A percentile compares a stretch with the other conserved stretches of the same genome.
Conservation (phyloP, 2,329 filamentous ascomycete genomes). For the Trichoderma gracile region DNA sequence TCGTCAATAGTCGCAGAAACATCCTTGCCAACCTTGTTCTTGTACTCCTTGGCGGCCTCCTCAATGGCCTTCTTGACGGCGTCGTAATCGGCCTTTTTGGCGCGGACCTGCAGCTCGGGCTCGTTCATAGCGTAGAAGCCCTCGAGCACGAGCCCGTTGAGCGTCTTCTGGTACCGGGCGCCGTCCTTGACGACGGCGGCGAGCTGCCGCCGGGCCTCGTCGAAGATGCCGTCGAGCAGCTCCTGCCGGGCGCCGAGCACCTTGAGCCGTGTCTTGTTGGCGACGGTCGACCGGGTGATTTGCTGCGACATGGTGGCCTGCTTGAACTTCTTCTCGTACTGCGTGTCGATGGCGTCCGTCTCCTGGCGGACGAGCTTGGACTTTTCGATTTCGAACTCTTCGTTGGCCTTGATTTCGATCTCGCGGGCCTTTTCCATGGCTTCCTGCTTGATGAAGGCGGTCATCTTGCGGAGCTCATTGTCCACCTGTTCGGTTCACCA, state of each 20-base stretch:
- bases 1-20: conserved; percentile 73
- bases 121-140: conserved; percentile 87
- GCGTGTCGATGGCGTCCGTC: conserved; percentile 84
- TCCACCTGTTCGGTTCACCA: conserved; percentile 66
- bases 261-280: conserved; percentile 93
- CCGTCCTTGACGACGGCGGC: conserved; percentile 64
- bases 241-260: conserved; percentile 86
- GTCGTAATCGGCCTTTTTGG: conserved; percentile 76
- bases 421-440: conserved; percentile 95
- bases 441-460: conserved; percentile 99
- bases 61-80: conserved; percentile 75
- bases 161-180: conserved; percentile 70
- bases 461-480: conserved; percentile 99
- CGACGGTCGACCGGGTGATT: conserved; percentile 92
- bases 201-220: conserved; percentile 73
- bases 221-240: conserved; percentile 87
- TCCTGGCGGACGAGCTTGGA: conserved; percentile 97
- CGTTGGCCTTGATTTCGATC: conserved; percentile 97
- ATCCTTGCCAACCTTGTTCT: conserved; percentile 72
- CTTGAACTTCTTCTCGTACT: conserved; percentile 99
- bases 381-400: conserved; percentile 99
- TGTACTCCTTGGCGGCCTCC: conserved; percentile 78
- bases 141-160: conserved; percentile 84
- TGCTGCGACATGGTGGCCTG: conserved; percentile 98
- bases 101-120: conserved; percentile 70